phyloP scores from a whole-genome alignment of 164 flowering plant species.

The Umbilicus rupestris region DNA sequence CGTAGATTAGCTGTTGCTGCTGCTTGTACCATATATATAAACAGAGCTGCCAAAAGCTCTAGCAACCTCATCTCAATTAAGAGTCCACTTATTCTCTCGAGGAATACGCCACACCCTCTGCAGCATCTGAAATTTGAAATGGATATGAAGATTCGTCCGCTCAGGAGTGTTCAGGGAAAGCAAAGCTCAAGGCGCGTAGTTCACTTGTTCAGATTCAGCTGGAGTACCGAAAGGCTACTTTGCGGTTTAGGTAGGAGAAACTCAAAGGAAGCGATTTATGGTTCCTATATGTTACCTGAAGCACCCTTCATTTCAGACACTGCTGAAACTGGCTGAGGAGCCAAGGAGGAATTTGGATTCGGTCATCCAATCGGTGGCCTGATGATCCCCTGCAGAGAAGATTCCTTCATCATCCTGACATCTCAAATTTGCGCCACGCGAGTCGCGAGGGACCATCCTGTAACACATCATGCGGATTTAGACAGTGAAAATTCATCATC shows the following conservation, averaged over 20 bases:
- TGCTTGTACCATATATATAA: not conserved
- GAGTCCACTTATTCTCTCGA: not conserved
- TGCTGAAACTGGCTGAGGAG: constrained; percentile 7
- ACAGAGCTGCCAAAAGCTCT: not conserved
- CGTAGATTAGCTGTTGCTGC: not conserved
- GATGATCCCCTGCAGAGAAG: constrained; percentile 11
- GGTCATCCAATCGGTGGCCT: constrained; percentile 9
- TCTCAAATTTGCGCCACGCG: not conserved
- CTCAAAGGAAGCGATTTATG: constrained; percentile 1
- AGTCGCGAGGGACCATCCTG: not conserved
- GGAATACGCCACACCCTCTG: not conserved
- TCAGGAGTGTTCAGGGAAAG: not conserved
- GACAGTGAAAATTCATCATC: not conserved
- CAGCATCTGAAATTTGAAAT: not conserved
- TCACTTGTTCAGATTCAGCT: not conserved
- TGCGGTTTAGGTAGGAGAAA: constrained; percentile 5
- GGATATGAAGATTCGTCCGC: not conserved
- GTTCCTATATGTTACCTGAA: not conserved
- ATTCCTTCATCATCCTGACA: constrained; percentile 4
- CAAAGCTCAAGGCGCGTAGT: not conserved
- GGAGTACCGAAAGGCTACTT: not conserved
- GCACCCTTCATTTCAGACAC: constrained; percentile 8
- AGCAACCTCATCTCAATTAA: not conserved
- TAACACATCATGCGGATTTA: not conserved
- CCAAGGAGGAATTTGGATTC: constrained; percentile 9